Evolutionary conservation across 805 yeast species (phyloP), one percentile per base, ranked within the genome.

Genomic region (Suhomyces sp.): DNA sequence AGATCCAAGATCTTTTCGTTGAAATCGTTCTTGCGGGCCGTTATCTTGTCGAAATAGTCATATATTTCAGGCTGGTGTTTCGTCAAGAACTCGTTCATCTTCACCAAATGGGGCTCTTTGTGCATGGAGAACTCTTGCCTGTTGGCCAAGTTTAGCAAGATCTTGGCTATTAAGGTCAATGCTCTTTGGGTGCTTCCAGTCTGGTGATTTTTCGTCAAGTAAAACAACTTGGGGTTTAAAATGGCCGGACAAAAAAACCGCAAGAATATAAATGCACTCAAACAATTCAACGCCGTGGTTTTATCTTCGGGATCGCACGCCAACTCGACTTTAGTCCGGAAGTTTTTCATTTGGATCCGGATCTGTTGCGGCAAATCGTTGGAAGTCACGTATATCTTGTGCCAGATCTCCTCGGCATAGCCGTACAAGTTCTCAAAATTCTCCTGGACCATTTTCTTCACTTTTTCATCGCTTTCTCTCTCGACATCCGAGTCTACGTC

Each of bases 141-240:
- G 57, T 87, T 93, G 2, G 97, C 89, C 53, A 93, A 78, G 25
- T 87, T 87, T 66, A 92, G 78, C 31, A 93, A 64, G 5, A 86
- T 77, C 63, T 93, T 93, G 8, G 97, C 90, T 4, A 92, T 75
- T 20, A 92, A 68, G 0, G 96, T 90, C 44, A 93, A 68, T 0
- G 96, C 87, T 53, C 96, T 76, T 57, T 90, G 92, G 1, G 84
- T 76, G 9, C 76, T 76, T 1, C 91, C 89, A 7, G 84, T 77
- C 53, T 90, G 89, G 58, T 88, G 93, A 35, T 80, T 76, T 48
- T 81, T 78, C 0, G 89, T 81, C 47, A 94, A 72, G 54, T 85
- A 84, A 65, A 90, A 91, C 46, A 92, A 67, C 60, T 89, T 90
- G 0, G 99, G 99, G 61, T 90, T 92, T 62, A 94, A 70, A 25